Conservation (phyloP, 805 yeast genomes). For the Wickerhamomyces pijperi region DNA sequence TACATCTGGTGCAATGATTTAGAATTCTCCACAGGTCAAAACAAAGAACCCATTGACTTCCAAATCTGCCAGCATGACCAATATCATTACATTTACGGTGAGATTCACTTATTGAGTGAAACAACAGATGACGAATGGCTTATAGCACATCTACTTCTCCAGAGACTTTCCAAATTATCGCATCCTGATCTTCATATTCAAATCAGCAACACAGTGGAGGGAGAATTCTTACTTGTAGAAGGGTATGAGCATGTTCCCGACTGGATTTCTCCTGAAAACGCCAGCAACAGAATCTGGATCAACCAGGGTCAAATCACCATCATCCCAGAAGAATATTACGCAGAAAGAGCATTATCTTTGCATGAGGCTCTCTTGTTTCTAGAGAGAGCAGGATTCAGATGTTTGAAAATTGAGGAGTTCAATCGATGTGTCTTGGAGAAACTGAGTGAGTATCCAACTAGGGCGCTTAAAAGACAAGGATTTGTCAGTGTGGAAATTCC, state of each 20-base stretch:
- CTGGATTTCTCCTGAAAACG: conserved; percentile 34
- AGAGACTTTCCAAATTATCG: conserved; percentile 20
- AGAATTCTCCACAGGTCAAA: neutral
- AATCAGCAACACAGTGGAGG: conserved; percentile 35
- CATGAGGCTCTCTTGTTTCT: conserved; percentile 31
- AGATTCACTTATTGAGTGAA: conserved; percentile 29
- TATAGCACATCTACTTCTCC: conserved; percentile 27
- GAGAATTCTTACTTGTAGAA: conserved; percentile 44
- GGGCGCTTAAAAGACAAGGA: conserved; percentile 17
- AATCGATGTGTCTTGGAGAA: conserved; percentile 11
- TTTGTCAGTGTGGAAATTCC: conserved; percentile 8
- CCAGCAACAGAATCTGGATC: conserved; percentile 44
- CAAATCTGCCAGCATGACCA: conserved; percentile 1
- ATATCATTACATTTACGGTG: conserved; percentile 21
- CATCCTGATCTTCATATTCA: conserved; percentile 30
- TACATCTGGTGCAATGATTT: conserved; percentile 28
- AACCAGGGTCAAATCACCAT: conserved; percentile 27
- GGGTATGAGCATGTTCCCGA: conserved; percentile 34
- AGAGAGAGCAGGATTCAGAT: conserved; percentile 25
- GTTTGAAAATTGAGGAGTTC: conserved; percentile 17
- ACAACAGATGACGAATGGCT: conserved; percentile 34
- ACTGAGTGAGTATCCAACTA: conserved; percentile 19
- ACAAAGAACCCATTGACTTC: conserved; percentile 13
- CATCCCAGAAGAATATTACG: conserved; percentile 28
- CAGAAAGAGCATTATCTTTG: conserved; percentile 23